Evolutionary conservation across 345 rosid species (phyloP).

Genomic region (Melaleuca alternifolia): DNA sequence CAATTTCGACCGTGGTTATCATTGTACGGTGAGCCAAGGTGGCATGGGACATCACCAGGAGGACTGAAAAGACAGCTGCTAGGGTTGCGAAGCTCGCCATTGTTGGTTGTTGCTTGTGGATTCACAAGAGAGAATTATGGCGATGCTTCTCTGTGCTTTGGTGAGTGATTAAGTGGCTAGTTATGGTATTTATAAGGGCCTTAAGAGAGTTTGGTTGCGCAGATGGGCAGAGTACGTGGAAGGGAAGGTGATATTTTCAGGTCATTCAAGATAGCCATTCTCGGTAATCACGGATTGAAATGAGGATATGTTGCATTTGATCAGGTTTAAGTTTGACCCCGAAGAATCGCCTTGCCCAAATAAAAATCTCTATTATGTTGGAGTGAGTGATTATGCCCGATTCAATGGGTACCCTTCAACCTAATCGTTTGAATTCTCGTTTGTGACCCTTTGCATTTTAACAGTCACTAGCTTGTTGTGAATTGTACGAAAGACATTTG

Average conservation of each 20-base stretch:
- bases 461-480: not conserved
- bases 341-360: not conserved
- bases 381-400: not conserved
- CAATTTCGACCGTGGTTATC: not conserved
- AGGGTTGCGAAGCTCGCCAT: not conserved
- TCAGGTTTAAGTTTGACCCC: not conserved
- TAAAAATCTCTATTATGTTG: not conserved
- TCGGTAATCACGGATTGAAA: not conserved
- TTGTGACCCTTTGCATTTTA: not conserved
- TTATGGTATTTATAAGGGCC: not conserved
- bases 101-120: not conserved
- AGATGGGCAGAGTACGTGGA: not conserved
- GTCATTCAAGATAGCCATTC: not conserved
- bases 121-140: not conserved
- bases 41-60: not conserved
- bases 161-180: not conserved
- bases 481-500: not conserved
- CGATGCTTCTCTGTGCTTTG: not conserved
- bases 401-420: not conserved
- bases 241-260: not conserved
- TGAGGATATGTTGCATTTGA: not conserved
- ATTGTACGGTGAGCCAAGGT: not conserved
- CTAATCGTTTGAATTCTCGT: not conserved
- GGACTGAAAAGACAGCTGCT: not conserved
- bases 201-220: not conserved